A percentile compares a stretch with the other conserved stretches of the same genome.
phyloP scores from a whole-genome alignment of 1,284 basidiomycete genomes.

The Pseudozyma hubeiensis region DNA sequence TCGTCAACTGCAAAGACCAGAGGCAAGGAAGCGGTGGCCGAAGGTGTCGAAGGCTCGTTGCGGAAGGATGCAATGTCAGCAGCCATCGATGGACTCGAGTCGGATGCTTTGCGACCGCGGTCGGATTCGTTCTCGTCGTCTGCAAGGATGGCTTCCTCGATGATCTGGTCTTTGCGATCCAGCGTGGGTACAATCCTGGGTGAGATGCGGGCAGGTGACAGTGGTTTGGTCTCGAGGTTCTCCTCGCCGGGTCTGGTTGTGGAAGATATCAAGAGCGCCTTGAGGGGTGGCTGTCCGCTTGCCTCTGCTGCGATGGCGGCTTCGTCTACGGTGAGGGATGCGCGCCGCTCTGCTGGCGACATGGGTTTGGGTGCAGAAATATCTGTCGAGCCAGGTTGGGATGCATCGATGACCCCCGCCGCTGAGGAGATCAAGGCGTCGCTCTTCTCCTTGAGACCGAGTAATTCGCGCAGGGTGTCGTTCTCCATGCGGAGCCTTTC shows the following conservation, averaged over 20 bases:
- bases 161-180: constrained; percentile 47
- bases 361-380: constrained; percentile 14
- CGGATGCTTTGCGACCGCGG: constrained; percentile 17
- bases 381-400: not conserved
- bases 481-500: constrained; percentile 64
- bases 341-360: constrained; percentile 31
- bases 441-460: constrained; percentile 53
- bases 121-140: constrained; percentile 31
- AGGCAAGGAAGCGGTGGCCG: constrained; percentile 12
- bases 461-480: constrained; percentile 59
- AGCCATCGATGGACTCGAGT: constrained; percentile 1
- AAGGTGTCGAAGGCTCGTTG: not conserved
- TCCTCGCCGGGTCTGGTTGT: constrained; percentile 37
- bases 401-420: not conserved
- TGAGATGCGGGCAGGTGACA: constrained; percentile 22
- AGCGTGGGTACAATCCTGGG: constrained; percentile 27
- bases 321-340: constrained; percentile 44
- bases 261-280: constrained; percentile 35
- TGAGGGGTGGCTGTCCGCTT: constrained; percentile 42
- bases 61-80: not conserved
- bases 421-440: constrained; percentile 29
- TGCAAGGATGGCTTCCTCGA: constrained; percentile 49
- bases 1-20: constrained; percentile 25
- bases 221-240: constrained; percentile 2
- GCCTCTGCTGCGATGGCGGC: constrained; percentile 49